Conservation (phyloP, 768 basidiomycete species). For the Amanita molliuscula region DNA sequence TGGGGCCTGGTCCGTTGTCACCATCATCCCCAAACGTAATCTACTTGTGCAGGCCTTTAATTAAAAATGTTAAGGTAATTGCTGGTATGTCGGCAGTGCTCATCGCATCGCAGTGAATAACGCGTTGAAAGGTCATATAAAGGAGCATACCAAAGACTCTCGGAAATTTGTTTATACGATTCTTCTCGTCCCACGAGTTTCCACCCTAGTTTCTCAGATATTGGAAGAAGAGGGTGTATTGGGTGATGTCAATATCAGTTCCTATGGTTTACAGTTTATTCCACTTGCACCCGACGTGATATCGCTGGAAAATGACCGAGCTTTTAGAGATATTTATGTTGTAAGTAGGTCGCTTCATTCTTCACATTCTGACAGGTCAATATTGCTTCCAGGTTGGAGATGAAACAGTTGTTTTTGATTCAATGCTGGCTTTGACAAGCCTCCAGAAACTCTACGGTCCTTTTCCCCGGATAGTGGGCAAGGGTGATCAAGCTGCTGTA, state of each 20-base stretch:
- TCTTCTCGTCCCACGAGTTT: constrained; percentile 79
- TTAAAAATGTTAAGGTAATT: constrained; percentile 79
- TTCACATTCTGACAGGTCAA: constrained; percentile 5
- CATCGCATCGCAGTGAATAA: constrained; percentile 13
- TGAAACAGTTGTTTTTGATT: constrained; percentile 81
- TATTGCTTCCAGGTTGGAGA: constrained; percentile 70
- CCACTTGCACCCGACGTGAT: constrained; percentile 89
- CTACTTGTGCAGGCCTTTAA: constrained; percentile 84
- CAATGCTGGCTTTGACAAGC: constrained; percentile 75
- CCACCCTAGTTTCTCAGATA: constrained; percentile 75
- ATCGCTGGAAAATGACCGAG: constrained; percentile 77
- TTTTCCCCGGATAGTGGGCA: constrained; percentile 88
- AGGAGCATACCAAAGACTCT: constrained; percentile 59
- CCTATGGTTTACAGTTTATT: constrained; percentile 90
- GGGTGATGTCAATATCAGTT: constrained; percentile 81
- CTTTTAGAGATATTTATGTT: constrained; percentile 86
- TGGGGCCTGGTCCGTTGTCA: constrained; percentile 79
- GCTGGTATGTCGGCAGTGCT: constrained; percentile 54
- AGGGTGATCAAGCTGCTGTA: constrained; percentile 82
- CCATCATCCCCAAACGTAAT: constrained; percentile 84
- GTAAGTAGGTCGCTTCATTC: constrained; percentile 36
- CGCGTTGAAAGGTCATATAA: constrained; percentile 74
- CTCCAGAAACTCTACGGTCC: constrained; percentile 79
- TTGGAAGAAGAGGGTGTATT: constrained; percentile 96
- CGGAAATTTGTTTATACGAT: constrained; percentile 80